Conservation (phyloP, 495 filamentous ascomycete species). For the Trichoderma gamsii region DNA sequence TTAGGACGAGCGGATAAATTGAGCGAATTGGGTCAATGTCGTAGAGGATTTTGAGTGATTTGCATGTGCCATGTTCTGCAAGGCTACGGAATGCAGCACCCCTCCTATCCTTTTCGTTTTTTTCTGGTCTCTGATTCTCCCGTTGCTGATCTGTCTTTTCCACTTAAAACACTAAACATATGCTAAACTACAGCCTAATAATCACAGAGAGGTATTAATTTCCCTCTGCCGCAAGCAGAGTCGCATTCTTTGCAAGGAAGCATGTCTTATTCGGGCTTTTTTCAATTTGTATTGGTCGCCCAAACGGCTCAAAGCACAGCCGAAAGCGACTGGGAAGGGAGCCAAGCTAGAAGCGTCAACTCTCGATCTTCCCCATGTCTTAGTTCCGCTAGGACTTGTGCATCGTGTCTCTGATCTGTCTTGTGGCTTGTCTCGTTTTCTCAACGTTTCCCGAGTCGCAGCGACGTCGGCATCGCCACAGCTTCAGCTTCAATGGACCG, state of each 20-base stretch:
- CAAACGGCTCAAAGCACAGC: constrained; percentile 5
- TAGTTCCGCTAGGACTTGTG: background rate
- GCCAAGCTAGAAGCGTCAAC: background rate
- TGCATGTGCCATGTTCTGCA: background rate
- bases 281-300: background rate
- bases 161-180: background rate
- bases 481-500: background rate
- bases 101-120: no score
- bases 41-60: background rate
- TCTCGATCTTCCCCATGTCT: background rate
- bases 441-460: background rate
- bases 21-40: background rate
- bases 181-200: background rate
- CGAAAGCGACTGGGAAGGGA: background rate
- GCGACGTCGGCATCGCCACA: background rate
- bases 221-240: constrained; percentile 4
- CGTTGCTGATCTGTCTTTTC: background rate
- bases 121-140: background rate
- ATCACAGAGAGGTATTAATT: background rate
- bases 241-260: background rate
- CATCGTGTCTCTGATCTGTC: background rate
- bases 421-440: background rate
- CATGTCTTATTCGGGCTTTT: background rate
- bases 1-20: background rate
- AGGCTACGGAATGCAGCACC: no score